These are phyloP conservation scores for Lithohypha guttulata DNA, from an alignment of 2,329 filamentous ascomycete species.

Conservation along the genomic window DNA sequence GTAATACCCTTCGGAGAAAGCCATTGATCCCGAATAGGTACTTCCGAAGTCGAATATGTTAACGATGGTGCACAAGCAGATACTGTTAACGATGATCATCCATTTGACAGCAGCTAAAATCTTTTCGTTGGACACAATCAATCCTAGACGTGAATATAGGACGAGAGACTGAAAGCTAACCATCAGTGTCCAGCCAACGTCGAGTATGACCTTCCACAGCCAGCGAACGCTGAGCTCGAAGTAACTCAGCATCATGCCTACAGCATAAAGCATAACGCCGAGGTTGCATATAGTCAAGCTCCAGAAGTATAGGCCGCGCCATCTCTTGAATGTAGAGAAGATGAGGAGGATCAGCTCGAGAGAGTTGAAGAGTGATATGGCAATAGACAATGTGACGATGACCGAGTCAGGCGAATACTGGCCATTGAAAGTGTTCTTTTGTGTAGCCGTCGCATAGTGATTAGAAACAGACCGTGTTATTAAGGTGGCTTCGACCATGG, in stretches of 20 bases:
- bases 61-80: constrained; percentile 34
- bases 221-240: constrained; percentile 27
- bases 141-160: constrained; percentile 39
- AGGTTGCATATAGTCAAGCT: constrained; percentile 34
- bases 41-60: constrained; percentile 34
- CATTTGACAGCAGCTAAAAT: constrained; percentile 31
- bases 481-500: not conserved
- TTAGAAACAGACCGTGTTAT: not conserved
- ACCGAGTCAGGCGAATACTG: constrained; percentile 27
- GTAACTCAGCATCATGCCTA: constrained; percentile 38
- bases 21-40: constrained; percentile 20
- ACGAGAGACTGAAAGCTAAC: constrained; percentile 40
- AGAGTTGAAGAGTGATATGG: constrained; percentile 39
- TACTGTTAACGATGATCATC: constrained; percentile 37
- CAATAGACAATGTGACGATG: constrained; percentile 35
- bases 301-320: constrained; percentile 41
- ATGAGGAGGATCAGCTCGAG: constrained; percentile 39
- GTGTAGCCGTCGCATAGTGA: not conserved
- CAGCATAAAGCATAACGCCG: constrained; percentile 35
- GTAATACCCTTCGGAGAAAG: constrained; percentile 30
- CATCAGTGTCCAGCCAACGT: constrained; percentile 37
- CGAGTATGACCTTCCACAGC: constrained; percentile 32
- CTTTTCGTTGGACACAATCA: constrained; percentile 27
- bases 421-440: constrained; percentile 14
- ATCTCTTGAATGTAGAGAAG: constrained; percentile 37